Evolutionary conservation across 2,329 filamentous ascomycete species (phyloP).

Genomic region (Didymella lethalis): DNA sequence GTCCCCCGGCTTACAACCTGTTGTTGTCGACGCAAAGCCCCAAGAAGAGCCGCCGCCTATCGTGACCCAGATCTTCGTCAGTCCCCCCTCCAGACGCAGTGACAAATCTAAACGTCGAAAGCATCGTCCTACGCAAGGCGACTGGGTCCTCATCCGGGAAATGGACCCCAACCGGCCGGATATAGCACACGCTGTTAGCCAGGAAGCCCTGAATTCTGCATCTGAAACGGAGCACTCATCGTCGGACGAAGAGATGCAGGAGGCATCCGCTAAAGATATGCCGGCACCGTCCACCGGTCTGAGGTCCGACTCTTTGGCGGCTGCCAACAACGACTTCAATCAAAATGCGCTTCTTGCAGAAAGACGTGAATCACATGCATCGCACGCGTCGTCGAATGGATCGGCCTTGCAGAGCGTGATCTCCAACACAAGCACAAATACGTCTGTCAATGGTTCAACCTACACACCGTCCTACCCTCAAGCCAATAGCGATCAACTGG

Average conservation of each 20-base stretch:
- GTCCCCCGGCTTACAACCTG: conserved; percentile 53
- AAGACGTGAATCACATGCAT: conserved; percentile 20
- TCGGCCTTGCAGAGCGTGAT: conserved; percentile 17
- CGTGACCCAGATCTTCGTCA: conserved; percentile 43
- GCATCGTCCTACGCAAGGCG: conserved; percentile 65
- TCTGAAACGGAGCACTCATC: conserved; percentile 52
- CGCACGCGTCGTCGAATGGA: conserved; percentile 18
- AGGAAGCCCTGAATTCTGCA: conserved; percentile 58
- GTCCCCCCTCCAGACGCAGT: conserved; percentile 58
- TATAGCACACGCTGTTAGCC: conserved; percentile 66
- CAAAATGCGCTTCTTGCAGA: background rate
- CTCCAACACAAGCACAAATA: conserved; percentile 15
- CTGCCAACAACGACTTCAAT: conserved; percentile 7
- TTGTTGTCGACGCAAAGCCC: conserved; percentile 57
- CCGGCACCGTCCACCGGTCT: background rate
- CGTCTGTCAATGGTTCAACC: conserved; percentile 17
- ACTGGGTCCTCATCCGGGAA: conserved; percentile 71
- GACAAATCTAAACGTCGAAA: conserved; percentile 60
- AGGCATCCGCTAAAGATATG: conserved; percentile 18
- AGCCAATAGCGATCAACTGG: conserved; percentile 16
- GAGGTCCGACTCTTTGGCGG: conserved; percentile 15
- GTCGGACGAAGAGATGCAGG: conserved; percentile 53
- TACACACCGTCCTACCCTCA: conserved; percentile 21
- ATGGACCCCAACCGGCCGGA: conserved; percentile 72
- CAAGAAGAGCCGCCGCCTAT: conserved; percentile 60